These are phyloP conservation scores for Mucor piriformis DNA, from an alignment of 371 early-diverging fungal species.

Conservation along the genomic window DNA sequence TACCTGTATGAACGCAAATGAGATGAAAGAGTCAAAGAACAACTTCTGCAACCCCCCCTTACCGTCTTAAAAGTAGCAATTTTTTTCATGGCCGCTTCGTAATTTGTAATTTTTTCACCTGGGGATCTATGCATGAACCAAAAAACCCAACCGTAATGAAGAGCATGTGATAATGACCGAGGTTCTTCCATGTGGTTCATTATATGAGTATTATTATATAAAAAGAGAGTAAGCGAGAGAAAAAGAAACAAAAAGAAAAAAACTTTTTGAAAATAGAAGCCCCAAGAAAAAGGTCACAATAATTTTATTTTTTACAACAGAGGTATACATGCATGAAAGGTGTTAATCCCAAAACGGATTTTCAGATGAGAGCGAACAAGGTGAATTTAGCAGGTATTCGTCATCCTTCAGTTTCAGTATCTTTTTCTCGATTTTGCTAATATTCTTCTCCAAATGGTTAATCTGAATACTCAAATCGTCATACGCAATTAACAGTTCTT, in stretches of 20 bases:
- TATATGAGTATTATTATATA: neutral
- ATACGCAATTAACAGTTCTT: slow-evolving; percentile 47
- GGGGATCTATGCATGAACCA: slow-evolving; percentile 93
- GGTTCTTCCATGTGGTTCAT: slow-evolving; percentile 1
- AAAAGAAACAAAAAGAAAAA: neutral
- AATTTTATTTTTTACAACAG: neutral
- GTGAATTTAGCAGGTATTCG: neutral
- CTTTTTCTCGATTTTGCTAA: slow-evolving; percentile 35
- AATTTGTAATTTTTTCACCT: slow-evolving; percentile 84
- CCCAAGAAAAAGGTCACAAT: neutral
- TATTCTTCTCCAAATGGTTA: slow-evolving; percentile 40
- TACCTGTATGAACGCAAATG: too few relatives aligned
- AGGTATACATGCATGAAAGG: neutral
- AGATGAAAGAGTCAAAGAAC: too few relatives aligned
- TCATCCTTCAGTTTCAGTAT: slow-evolving; percentile 23
- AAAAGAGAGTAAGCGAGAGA: neutral
- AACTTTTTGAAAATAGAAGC: neutral
- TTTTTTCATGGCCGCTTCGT: slow-evolving; percentile 86
- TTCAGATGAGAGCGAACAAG: neutral
- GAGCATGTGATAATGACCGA: slow-evolving; percentile 39
- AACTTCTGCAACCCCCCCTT: slow-evolving; percentile 19
- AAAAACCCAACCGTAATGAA: slow-evolving; percentile 77
- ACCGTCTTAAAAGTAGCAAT: slow-evolving; percentile 84
- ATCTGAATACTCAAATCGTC: slow-evolving; percentile 47
- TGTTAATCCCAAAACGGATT: neutral